Percentiles rank a stretch among this genome's conserved stretches.
Evolutionary conservation across 139 green algal species (phyloP).

Genomic region (Axilococcus clingmanii): DNA sequence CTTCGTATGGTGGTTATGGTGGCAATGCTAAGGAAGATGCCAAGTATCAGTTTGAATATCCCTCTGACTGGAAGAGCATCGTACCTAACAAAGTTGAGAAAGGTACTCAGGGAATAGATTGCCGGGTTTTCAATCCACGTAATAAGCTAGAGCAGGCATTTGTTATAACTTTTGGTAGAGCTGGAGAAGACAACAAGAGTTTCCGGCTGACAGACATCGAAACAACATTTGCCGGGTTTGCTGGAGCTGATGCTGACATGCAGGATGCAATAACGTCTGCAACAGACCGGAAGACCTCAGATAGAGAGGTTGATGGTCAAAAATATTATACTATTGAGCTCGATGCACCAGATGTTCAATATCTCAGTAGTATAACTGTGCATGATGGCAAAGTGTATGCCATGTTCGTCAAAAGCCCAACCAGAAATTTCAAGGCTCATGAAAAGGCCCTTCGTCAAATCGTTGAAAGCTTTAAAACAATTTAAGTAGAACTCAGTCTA

Average conservation of each 20-base stretch:
- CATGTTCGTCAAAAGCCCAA: constrained; percentile 42
- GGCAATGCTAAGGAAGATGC: constrained; percentile 58
- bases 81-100: constrained; percentile 74
- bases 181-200: constrained; percentile 74
- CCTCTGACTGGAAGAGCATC: constrained; percentile 59
- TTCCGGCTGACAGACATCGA: constrained; percentile 72
- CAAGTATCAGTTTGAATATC: constrained; percentile 76
- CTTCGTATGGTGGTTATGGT: constrained; percentile 73
- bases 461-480: constrained; percentile 46
- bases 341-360: constrained; percentile 44
- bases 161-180: constrained; percentile 63
- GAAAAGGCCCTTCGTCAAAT: constrained; percentile 45
- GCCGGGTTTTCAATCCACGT: constrained; percentile 43
- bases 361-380: constrained; percentile 58
- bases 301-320: constrained; percentile 44
- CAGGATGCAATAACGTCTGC: constrained; percentile 7
- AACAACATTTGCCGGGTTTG: constrained; percentile 65
- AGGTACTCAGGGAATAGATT: constrained; percentile 76
- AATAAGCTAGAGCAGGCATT: constrained; percentile 4
- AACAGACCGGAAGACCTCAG: constrained; percentile 2
- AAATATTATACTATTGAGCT: constrained; percentile 72
- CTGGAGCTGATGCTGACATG: constrained; percentile 69
- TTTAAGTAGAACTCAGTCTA: constrained; percentile 25
- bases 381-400: constrained; percentile 65
- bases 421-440: constrained; percentile 34